Conservation (phyloP, 257 asterid species). For the Rehmannia glutinosa region DNA sequence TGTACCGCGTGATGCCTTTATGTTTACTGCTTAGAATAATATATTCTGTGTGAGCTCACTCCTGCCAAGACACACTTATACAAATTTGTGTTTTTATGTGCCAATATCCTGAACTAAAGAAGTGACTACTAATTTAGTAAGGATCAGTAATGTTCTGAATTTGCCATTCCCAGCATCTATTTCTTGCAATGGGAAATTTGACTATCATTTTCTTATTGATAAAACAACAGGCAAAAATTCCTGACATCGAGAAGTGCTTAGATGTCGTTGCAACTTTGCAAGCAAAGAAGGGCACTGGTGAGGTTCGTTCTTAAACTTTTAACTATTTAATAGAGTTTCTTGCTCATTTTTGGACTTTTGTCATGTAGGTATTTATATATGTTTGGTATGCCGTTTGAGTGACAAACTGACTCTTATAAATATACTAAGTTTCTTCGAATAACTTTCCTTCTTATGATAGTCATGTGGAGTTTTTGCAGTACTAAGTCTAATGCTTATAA, state of each 20-base stretch:
- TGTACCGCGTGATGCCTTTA: neutral
- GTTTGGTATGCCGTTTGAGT: neutral
- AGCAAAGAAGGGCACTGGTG: constrained; percentile 75
- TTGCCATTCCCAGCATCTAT: neutral
- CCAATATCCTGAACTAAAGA: neutral
- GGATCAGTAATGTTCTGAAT: neutral
- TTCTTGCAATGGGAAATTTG: constrained; percentile 9
- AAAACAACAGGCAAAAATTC: constrained; percentile 74
- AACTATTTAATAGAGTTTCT: neutral
- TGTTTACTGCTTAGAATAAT: neutral
- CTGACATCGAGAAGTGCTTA: constrained; percentile 90
- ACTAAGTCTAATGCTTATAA: neutral
- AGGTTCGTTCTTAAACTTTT: constrained; percentile 57
- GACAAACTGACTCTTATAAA: neutral
- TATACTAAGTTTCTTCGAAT: neutral
- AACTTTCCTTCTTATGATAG: neutral
- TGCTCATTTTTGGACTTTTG: neutral
- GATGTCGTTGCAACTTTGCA: constrained; percentile 75
- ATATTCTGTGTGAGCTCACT: neutral
- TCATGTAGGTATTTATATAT: neutral
- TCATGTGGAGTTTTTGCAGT: neutral
- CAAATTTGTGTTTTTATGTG: neutral
- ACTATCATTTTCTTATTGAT: neutral
- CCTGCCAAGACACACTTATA: neutral
- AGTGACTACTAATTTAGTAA: neutral